A percentile compares a stretch with the other conserved stretches of the same genome.
Evolutionary conservation across 768 basidiomycete genomes (phyloP).

Genomic region (Tricholoma terreum): DNA sequence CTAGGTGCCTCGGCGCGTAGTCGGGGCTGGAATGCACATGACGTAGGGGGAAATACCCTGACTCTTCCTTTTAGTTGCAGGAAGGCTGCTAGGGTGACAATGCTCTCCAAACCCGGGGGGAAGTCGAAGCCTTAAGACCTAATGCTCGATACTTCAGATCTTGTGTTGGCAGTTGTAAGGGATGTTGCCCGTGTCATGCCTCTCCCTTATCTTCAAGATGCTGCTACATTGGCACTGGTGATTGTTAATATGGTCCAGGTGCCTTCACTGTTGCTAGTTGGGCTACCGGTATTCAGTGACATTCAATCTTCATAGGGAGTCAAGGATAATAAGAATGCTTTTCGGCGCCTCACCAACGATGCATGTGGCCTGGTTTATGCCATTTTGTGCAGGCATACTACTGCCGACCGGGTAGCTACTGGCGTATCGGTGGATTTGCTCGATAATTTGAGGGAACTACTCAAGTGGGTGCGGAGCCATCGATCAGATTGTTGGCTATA

Average conservation of each 20-base stretch:
- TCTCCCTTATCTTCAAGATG: constrained; percentile 21
- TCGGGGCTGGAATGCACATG: too few species aligned
- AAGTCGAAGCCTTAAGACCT: not conserved
- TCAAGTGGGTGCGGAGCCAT: constrained; percentile 11
- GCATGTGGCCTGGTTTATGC: constrained; percentile 22
- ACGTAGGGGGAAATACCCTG: too few species aligned
- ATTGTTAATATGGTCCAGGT: constrained; percentile 20
- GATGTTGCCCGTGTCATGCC: constrained; percentile 15
- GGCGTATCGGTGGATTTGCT: constrained; percentile 5
- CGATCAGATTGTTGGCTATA: not conserved
- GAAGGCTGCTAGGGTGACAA: not conserved
- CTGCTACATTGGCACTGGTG: constrained; percentile 15
- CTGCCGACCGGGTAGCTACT: constrained; percentile 9
- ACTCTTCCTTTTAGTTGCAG: too few species aligned
- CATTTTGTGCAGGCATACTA: constrained; percentile 15
- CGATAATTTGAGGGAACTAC: constrained; percentile 14
- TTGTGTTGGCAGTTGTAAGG: constrained; percentile 19
- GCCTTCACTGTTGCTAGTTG: not conserved
- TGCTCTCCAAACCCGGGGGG: not conserved
- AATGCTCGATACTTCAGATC: constrained; percentile 13
- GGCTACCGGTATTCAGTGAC: not conserved
- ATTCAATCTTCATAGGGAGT: constrained; percentile 11
- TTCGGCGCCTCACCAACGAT: constrained; percentile 21
- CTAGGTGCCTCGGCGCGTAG: too few species aligned
- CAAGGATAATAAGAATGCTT: constrained; percentile 20